A percentile compares a stretch with the other conserved stretches of the same genome.
Conservation (phyloP, 345 rosid genomes). For the Syzygium aromaticum region DNA sequence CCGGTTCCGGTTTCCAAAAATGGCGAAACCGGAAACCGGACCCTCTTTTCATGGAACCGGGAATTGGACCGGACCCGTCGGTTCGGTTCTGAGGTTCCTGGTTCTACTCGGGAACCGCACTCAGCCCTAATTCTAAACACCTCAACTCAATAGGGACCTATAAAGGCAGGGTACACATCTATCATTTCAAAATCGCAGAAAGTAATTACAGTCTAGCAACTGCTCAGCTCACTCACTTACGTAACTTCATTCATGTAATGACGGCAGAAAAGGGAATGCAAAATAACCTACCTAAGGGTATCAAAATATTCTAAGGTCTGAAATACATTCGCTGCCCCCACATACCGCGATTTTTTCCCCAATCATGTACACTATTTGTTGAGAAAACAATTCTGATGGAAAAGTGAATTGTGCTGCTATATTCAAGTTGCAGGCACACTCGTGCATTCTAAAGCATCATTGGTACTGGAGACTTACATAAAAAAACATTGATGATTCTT, state of each 20-base stretch:
- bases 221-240: not conserved
- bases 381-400: not conserved
- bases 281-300: not conserved
- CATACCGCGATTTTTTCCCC: not conserved
- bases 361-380: not conserved
- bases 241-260: not conserved
- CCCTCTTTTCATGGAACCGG: too few relatives aligned
- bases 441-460: not conserved
- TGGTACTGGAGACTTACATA: constrained; percentile 17
- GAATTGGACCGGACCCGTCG: too few relatives aligned
- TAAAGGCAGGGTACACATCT: not conserved
- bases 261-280: not conserved
- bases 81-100: too few relatives aligned
- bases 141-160: not conserved
- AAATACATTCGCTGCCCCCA: not conserved
- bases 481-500: constrained; percentile 31
- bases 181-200: not conserved
- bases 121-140: not conserved
- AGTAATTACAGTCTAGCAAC: not conserved
- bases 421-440: not conserved
- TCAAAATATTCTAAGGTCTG: not conserved
- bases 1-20: too few relatives aligned
- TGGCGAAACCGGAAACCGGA: too few relatives aligned
- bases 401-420: not conserved
- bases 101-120: too few relatives aligned